Percentiles rank a stretch among this genome's conserved stretches.
Conservation (phyloP, 2,329 filamentous ascomycete species). For the Sphaerulina populicola region DNA sequence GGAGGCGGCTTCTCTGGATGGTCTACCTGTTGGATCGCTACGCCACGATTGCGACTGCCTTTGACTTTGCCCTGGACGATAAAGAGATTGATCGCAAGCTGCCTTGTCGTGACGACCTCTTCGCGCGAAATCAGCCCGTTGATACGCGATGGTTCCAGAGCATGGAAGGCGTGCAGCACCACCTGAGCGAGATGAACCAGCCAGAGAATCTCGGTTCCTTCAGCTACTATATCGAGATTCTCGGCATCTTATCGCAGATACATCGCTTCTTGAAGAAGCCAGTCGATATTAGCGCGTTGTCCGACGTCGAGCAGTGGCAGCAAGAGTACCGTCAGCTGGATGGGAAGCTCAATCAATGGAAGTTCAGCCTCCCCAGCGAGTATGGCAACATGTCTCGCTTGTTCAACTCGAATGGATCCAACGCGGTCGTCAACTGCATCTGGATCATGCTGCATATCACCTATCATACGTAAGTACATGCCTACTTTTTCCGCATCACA, state of each 20-base stretch:
- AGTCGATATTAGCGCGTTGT: slow-evolving; percentile 74
- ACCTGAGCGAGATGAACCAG: slow-evolving; percentile 47
- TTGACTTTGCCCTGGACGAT: slow-evolving; percentile 82
- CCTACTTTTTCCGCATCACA: neutral
- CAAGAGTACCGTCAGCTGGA: slow-evolving; percentile 78
- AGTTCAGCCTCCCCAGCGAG: slow-evolving; percentile 70
- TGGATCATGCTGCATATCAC: slow-evolving; percentile 90
- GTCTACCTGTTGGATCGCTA: slow-evolving; percentile 85
- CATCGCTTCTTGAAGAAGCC: slow-evolving; percentile 83
- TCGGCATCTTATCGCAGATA: slow-evolving; percentile 78
- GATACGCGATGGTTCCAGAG: slow-evolving; percentile 73
- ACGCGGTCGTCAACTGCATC: slow-evolving; percentile 65
- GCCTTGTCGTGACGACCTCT: slow-evolving; percentile 80
- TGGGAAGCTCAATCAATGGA: slow-evolving; percentile 70
- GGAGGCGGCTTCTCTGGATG: slow-evolving; percentile 86
- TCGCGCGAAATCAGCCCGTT: slow-evolving; percentile 72
- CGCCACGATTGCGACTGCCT: slow-evolving; percentile 81
- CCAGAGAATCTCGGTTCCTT: slow-evolving; percentile 80
- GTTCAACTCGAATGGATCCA: slow-evolving; percentile 53
- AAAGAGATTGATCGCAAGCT: slow-evolving; percentile 81
- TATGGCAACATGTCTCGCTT: slow-evolving; percentile 77
- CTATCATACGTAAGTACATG: slow-evolving; percentile 61
- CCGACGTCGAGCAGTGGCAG: slow-evolving; percentile 86
- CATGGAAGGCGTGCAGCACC: slow-evolving; percentile 45
- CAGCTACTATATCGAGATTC: slow-evolving; percentile 80